Percentiles rank a stretch among this genome's conserved stretches.
phyloP scores from a whole-genome alignment of 495 filamentous ascomycete genomes.

The Xylaria scruposa region DNA sequence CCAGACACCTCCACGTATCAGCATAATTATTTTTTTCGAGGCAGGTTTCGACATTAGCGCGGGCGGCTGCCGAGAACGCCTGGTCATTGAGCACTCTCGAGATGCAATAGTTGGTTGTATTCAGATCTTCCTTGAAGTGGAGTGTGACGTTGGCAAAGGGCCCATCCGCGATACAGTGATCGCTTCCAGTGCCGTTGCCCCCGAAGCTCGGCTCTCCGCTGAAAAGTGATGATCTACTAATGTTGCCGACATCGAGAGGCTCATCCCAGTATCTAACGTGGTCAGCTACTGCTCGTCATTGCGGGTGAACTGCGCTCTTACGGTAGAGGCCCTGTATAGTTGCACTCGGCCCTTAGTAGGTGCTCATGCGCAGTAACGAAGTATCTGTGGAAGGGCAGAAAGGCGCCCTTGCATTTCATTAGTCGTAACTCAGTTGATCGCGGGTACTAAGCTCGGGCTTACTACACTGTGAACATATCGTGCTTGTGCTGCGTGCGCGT shows the following conservation, averaged over 20 bases:
- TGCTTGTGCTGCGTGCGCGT: conserved; percentile 43
- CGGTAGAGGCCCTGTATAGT: conserved; percentile 53
- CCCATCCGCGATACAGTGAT: conserved; percentile 49
- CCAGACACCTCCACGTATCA: conserved; percentile 48
- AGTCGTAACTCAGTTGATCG: neutral
- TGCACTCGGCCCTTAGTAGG: conserved; percentile 51
- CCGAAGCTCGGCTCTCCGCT: conserved; percentile 49
- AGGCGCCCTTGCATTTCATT: conserved; percentile 39
- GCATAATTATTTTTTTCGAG: conserved; percentile 35
- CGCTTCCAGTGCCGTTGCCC: conserved; percentile 44
- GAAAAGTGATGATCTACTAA: conserved; percentile 43
- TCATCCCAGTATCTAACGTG: conserved; percentile 56
- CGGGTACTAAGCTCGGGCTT: neutral
- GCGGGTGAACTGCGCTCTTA: conserved; percentile 42
- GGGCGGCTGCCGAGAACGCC: conserved; percentile 28
- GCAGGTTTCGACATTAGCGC: conserved; percentile 41
- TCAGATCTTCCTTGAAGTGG: conserved; percentile 42
- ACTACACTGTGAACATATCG: conserved; percentile 46
- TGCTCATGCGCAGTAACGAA: conserved; percentile 53
- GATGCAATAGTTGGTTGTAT: conserved; percentile 44
- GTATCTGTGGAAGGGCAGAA: conserved; percentile 61
- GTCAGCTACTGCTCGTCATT: conserved; percentile 1
- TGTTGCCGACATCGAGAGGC: conserved; percentile 46
- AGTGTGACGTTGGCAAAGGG: conserved; percentile 50
- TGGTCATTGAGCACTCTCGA: conserved; percentile 41